Conservation (phyloP, 2,329 filamentous ascomycete species). For the Sarocladium brachiariae region DNA sequence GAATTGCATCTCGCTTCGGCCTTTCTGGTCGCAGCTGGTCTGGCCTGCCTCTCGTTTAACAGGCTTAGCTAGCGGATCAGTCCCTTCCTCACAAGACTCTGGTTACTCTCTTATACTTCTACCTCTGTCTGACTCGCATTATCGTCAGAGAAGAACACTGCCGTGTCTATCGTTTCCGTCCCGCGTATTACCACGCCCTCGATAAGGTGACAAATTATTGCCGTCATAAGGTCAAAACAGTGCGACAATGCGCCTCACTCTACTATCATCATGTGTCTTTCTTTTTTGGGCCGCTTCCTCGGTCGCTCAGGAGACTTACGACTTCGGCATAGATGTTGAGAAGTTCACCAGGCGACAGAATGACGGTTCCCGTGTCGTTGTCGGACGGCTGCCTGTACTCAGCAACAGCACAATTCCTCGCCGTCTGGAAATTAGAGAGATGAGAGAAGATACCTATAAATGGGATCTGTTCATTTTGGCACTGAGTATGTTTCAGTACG, state of each 20-base stretch:
- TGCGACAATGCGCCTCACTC: neutral
- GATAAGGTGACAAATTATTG: neutral
- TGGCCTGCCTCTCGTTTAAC: neutral
- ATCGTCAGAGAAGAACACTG: neutral
- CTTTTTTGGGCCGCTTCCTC: neutral
- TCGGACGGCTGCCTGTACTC: constrained; percentile 33
- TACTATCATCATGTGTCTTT: neutral
- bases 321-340: constrained; percentile 43
- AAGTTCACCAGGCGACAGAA: constrained; percentile 33
- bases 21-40: neutral
- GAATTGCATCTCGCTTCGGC: neutral
- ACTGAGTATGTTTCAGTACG: constrained; percentile 63
- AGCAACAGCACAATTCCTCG: constrained; percentile 33
- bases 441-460: constrained; percentile 56
- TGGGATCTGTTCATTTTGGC: constrained; percentile 75
- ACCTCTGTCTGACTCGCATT: neutral
- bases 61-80: neutral
- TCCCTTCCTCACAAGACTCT: neutral
- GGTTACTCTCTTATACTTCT: neutral
- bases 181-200: neutral
- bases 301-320: constrained; percentile 25
- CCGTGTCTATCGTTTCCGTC: neutral
- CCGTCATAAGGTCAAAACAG: neutral
- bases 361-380: constrained; percentile 30
- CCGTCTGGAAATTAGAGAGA: constrained; percentile 61